A percentile compares a stretch with the other conserved stretches of the same genome.
phyloP scores from a whole-genome alignment of 306 rosid species.

The Quercus mongolica region DNA sequence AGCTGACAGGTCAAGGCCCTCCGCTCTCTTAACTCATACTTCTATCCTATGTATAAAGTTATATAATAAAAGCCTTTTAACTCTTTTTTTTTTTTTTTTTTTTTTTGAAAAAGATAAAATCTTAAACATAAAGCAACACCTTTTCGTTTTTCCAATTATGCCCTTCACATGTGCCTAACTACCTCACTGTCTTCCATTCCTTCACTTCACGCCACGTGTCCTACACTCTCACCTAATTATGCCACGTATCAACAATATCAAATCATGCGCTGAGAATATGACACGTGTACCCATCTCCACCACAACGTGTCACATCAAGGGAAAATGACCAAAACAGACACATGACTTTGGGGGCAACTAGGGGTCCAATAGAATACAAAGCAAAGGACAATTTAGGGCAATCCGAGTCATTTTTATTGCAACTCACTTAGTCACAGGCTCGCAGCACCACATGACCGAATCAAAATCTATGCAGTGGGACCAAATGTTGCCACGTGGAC shows the following conservation, averaged over 20 bases:
- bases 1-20: no score
- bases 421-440: neutral
- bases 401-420: no score
- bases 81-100: no score
- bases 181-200: neutral
- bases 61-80: no score
- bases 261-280: no score
- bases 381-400: neutral
- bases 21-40: no score
- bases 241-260: neutral
- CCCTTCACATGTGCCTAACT: neutral
- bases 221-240: neutral
- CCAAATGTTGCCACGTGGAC: constrained; percentile 18
- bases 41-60: no score
- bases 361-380: neutral
- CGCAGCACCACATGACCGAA: constrained; percentile 3
- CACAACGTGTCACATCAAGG: neutral
- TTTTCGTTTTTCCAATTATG: neutral
- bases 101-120: no score
- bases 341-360: neutral
- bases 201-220: neutral
- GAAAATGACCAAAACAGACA: neutral
- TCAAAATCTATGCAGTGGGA: constrained; percentile 8
- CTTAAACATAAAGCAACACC: no score
- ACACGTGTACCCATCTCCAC: neutral